Base-by-base conservation (phyloP, 305 asterid species). In the Solanum hybrid region DNA sequence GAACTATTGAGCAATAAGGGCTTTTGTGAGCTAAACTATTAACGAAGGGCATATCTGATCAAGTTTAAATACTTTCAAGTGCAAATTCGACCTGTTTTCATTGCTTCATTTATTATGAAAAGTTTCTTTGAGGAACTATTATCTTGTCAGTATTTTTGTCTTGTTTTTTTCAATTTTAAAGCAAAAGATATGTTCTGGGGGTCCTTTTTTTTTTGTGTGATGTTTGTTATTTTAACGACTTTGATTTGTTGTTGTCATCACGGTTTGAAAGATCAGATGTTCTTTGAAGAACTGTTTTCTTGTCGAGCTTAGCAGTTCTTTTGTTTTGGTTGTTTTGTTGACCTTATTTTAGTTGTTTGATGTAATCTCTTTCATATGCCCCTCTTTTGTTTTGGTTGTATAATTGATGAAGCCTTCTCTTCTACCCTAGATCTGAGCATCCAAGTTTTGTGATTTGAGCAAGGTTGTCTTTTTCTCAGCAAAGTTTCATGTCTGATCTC, bases 401-500 rank as follows among this genome's bases (percentile, higher is more conserved):
- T 64, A 22, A 64, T 64, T 69, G 80, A 86, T 86, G 82, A 86
- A 73, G 32, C 76, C 11, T 32, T 60, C 72, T 60, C 31, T 77
- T 40, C 66, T 34, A 46, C 42, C 17, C 92, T 60, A 94, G 96
- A 92, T 89, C 91, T 90, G 91, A 93, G 92, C 91, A 84, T 73
- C 81, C 91, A 75, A 91, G 90, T 87, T 91, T 75, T 86, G 88
- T 29, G 86, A 32, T 73, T 89, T 40, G 60, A 89, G 93, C 79
- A 87, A 76, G 22, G 85, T 88, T 29, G 31, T 22, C 89, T 89
- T 89, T 87, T 90, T 88, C 79, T 86, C 95, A 91, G 76, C 92
- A 87, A 75, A 93, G 90, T 91, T 94, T 94, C 95, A 94, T 94
- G 96, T 94, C 97, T 92, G 97, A 94, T n/a, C 92, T 92, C 88